A percentile compares a stretch with the other conserved stretches of the same genome.
These are phyloP conservation scores for Zygnema cylindricum DNA, from an alignment of 139 green algal genomes.

Conservation along the genomic window DNA sequence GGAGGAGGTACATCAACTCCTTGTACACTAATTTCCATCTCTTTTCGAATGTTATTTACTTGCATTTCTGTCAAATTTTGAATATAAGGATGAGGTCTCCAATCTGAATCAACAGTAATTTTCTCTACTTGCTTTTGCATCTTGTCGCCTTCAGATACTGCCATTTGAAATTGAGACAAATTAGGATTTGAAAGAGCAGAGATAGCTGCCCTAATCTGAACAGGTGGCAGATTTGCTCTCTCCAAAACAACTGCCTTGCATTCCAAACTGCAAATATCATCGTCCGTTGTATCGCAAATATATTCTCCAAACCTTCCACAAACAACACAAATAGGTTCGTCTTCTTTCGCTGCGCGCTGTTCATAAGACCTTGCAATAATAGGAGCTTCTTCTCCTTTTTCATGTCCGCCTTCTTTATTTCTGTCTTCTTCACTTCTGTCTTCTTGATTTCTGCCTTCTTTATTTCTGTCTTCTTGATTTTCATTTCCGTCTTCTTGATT, in stretches of 20 bases:
- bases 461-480: too few relatives aligned
- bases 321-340: conserved; percentile 34
- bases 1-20: background rate
- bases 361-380: conserved; percentile 38
- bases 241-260: conserved; percentile 48
- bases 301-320: conserved; percentile 46
- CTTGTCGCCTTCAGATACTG: background rate
- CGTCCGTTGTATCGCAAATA: conserved; percentile 40
- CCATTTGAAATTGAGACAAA: background rate
- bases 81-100: background rate
- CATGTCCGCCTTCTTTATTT: too few relatives aligned
- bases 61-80: background rate
- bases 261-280: conserved; percentile 52
- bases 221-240: background rate
- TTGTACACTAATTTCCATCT: background rate
- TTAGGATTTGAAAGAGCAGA: background rate
- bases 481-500: too few relatives aligned
- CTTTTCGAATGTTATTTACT: background rate
- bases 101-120: conserved; percentile 9
- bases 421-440: too few relatives aligned
- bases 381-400: too few relatives aligned
- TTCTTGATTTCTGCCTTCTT: too few relatives aligned
- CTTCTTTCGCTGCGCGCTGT: conserved; percentile 31
- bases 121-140: background rate
- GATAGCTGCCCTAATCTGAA: background rate